Base-by-base conservation (phyloP, 169 alveolate species). In the Pseudocohnilembus persalinus region DNA sequence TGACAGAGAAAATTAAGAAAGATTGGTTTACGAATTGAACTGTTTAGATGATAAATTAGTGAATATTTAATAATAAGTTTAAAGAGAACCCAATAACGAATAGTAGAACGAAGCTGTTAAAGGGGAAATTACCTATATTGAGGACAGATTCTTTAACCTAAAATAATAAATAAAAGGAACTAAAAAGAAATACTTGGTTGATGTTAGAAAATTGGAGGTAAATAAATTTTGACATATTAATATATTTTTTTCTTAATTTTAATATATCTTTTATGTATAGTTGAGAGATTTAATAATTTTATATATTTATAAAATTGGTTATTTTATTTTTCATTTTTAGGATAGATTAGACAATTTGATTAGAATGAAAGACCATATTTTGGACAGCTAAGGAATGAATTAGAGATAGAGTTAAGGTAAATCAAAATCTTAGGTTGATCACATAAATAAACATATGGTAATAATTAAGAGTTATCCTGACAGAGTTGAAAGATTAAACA, bases 181-280 rank as follows among this genome's bases (percentile, higher is more conserved):
- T 1, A 79, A 79, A 63, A 79, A 79, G 76, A 79, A 79, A 79
- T 79, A 79, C 63, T 31, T 79, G n/a, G 76, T 79, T 79, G 84
- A 79, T 64, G 84, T 79, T 1, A 79, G 84, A 64, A 79, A 79
- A 79, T 34, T 79, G 11, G 84, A 79, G 49, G 84, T 49, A 49
- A 49, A 49, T 11, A 49, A 11, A 20, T 20, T 49, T n/a, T n/a
- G n/a, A n/a, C n/a, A n/a, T n/a, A n/a, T n/a, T n/a, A n/a, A n/a
- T n/a, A n/a, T n/a, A n/a, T n/a, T n/a, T n/a, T n/a, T n/a, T n/a
- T n/a, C n/a, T n/a, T n/a, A n/a, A n/a, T n/a, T n/a, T n/a, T n/a
- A n/a, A n/a, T n/a, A n/a, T n/a, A n/a, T n/a, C n/a, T n/a, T n/a
- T n/a, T n/a, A n/a, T n/a, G n/a, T n/a, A n/a, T n/a, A n/a, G n/a